Evolutionary conservation across 2,329 filamentous ascomycete genomes (phyloP), one percentile per base, ranked within the genome.

Genomic region (Apiospora sp.): DNA sequence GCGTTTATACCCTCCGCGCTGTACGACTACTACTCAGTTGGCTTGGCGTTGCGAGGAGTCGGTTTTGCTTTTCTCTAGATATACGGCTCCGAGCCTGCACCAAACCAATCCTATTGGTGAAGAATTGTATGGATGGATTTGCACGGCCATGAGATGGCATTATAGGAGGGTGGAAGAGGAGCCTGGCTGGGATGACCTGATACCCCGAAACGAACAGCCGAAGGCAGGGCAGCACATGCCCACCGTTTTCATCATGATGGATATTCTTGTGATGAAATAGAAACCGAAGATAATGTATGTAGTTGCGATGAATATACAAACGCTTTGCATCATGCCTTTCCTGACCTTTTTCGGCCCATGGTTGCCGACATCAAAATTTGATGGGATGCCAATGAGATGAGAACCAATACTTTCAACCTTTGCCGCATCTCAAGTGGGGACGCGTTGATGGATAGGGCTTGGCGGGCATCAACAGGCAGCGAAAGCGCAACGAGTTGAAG

Each of bases 261-360:
- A 64, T 64, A 41, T 37, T n/a, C 8, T 64, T 64, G 58, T 64
- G 41, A 64, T 64, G 34, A 64, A 13, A 22, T 64, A 64, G 58
- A 64, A 41, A 1, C 19, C 22, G 19, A 24, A 37, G 58, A 64
- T 64, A n/a, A 34, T 41, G 34, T 41, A 64, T 64, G 3, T 64
- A 64, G 34, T 41, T 64, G 19, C 58, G 34, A 41, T 41, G 4
- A 64, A 64, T 41, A 34, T 34, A 41, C 58, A 64, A 64, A 64
- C 34, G 58, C 19, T 41, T 41, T 64, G 58, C 1, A 64, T 41
- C 30, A n/a, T 41, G 34, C 1, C 37, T 24, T 48, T 48, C 6
- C 5, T 37, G 37, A 5, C 37, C 37, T 48, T 48, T 48, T 22
- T 13, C 6, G 48, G 48, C 8, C 1, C 12, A 12, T 27, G n/a